Evolutionary conservation across 768 basidiomycete genomes (phyloP), one percentile per base, ranked within the genome.

Genomic region (Rhodotorula toruloides): DNA sequence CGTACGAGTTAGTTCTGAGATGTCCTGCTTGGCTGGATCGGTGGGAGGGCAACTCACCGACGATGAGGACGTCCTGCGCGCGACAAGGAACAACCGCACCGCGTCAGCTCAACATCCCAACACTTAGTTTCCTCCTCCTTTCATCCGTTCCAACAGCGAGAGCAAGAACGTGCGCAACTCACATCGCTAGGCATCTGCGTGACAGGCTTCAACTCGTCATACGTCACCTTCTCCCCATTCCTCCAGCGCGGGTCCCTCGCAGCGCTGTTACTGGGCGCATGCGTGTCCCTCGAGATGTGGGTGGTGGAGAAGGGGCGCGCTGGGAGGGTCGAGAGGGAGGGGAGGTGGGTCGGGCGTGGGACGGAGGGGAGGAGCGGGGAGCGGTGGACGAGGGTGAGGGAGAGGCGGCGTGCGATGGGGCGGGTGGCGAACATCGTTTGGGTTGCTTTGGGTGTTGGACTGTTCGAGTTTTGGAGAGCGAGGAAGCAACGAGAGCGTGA

Each of bases 131-230:
- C 40, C 4, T 19, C 25, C 40, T 48, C 17, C 34, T 5, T 29
- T 29, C 9, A 36, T 39, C 37, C 27, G n/a, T 27, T 7, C 13
- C 3, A 22, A 3, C 6, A 42, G 44, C 6, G 5, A 16, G 29
- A 25, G 36, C 6, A 43, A 4, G 17, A 32, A 8, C 6, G 40
- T 70, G 42, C 34, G 17, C 19, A 77, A 59, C 85, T 84, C 67
- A 81, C 81, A 65, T 80, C 78, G 25, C 49, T 76, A 7, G 94
- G 94, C 72, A 84, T 86, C 72, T 85, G 77, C 0, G 90, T 91
- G 70, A 83, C 84, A 4, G 86, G 86, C 74, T 94, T 87, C 39
- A 98, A 79, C 68, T 90, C 84, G 40, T 87, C 87, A 75, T 94
- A 97, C 1, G 82, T 81, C 58, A 96, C 78, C 50, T 44, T 50